Percentiles rank a stretch among this genome's conserved stretches.
These are phyloP conservation scores for Pyrenophora graminea DNA, from an alignment of 2,329 filamentous ascomycete species.

Conservation along the genomic window DNA sequence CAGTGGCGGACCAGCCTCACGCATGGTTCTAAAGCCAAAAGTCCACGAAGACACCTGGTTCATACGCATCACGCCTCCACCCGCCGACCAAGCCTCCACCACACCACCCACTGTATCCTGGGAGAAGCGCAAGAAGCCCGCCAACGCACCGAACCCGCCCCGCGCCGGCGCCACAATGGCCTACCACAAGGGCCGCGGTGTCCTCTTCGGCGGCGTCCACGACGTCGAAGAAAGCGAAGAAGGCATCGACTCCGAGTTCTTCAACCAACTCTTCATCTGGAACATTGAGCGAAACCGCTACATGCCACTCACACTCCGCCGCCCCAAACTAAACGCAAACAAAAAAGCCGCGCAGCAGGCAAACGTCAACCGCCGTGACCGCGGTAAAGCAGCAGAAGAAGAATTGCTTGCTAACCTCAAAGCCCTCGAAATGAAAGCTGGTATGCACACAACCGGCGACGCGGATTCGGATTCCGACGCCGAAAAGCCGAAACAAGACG, in stretches of 20 bases:
- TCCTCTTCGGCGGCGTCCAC: constrained; percentile 92
- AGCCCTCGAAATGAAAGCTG: constrained; percentile 76
- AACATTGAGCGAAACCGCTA: constrained; percentile 95
- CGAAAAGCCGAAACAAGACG: constrained; percentile 34
- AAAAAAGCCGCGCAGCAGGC: constrained; percentile 54
- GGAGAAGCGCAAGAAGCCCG: constrained; percentile 91
- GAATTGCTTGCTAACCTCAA: constrained; percentile 86
- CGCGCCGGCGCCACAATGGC: constrained; percentile 92
- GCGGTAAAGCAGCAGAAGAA: constrained; percentile 88
- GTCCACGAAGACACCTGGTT: constrained; percentile 97
- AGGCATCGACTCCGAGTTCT: constrained; percentile 96
- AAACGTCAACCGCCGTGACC: constrained; percentile 58
- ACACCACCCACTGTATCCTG: constrained; percentile 77
- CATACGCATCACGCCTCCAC: constrained; percentile 75
- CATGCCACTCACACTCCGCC: constrained; percentile 79
- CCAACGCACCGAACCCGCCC: constrained; percentile 81
- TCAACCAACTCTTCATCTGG: constrained; percentile 89
- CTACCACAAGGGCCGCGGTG: constrained; percentile 88
- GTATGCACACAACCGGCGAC: constrained; percentile 51
- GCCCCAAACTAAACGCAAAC: constrained; percentile 70
- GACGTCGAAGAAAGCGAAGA: constrained; percentile 91
- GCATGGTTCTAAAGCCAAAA: constrained; percentile 80
- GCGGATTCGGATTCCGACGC: constrained; percentile 46
- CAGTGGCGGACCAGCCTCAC: constrained; percentile 63
- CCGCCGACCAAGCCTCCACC: constrained; percentile 66